Evolutionary conservation across 441 rosid species (phyloP), one percentile per base, ranked within the genome.

Genomic region (Euphorbia schlechtendalii): DNA sequence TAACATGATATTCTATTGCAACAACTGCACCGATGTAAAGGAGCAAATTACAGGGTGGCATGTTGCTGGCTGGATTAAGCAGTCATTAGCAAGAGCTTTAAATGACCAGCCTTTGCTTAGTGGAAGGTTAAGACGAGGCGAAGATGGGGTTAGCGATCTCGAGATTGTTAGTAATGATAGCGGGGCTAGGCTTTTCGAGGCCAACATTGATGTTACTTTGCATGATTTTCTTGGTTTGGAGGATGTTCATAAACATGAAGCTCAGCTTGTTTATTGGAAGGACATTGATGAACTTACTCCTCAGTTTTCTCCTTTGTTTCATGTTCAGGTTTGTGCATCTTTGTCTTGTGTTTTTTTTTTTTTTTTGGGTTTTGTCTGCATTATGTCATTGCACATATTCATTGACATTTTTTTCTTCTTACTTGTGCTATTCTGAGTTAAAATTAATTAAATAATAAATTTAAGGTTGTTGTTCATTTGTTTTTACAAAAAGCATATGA

Each of bases 161-260:
- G 96, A 86, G 81, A 63, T 92, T 25, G 84, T 89, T 63, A 70
- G 96, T 5, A 92, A 87, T 24, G 96, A 89, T 54, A 57, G 84
- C 30, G 98, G 98, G 0, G 75, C 34, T 27, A 74, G 96, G 65
- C 76, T 92, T 56, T 22, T 86, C 22, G 96, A 89, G 78, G 86
- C 89, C 0, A 81, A 20, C 67, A 70, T 82, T 38, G 63, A 63
- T 45, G 59, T 71, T 69, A 68, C 71, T 28, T 62, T 20, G 71
- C 45, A 74, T 38, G 84, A 84, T 60, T 87, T 86, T 76, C 69
- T 86, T 30, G 83, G 59, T 20, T 51, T 76, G 57, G 58, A 71
- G 30, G 74, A 66, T 40, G 79, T 60, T 69, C 77, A 69, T 13
- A 83, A 72, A n/a, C 74, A 59, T 4, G 89, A 89, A 72, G 70